phyloP scores from a whole-genome alignment of 768 basidiomycete species.

The Lactarius pseudohatsudake region DNA sequence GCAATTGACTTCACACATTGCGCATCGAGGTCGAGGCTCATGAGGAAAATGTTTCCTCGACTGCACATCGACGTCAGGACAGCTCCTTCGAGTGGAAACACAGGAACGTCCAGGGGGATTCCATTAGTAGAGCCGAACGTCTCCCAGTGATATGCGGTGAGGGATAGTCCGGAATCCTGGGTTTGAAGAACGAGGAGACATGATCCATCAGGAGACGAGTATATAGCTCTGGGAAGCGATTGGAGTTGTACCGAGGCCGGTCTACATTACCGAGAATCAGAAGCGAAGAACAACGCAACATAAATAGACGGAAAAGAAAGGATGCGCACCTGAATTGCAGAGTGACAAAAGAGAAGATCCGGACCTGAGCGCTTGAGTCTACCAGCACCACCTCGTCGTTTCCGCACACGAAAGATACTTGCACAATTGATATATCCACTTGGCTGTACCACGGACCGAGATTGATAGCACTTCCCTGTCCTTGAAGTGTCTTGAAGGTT shows the following conservation, averaged over 20 bases:
- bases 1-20: conserved; percentile 43
- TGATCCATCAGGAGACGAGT: conserved; percentile 53
- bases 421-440: conserved; percentile 32
- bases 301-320: neutral
- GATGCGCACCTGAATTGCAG: conserved; percentile 50
- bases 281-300: neutral
- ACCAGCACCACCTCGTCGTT: conserved; percentile 53
- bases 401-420: conserved; percentile 47
- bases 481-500: neutral
- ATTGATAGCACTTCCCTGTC: conserved; percentile 40
- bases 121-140: conserved; percentile 36
- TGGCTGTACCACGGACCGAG: conserved; percentile 45
- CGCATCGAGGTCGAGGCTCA: conserved; percentile 39
- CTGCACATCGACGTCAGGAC: conserved; percentile 47
- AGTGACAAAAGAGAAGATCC: conserved; percentile 37
- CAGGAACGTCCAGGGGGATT: conserved; percentile 38
- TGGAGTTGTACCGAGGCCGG: conserved; percentile 45
- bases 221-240: conserved; percentile 37
- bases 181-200: conserved; percentile 44
- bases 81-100: conserved; percentile 30
- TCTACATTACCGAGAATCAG: conserved; percentile 32
- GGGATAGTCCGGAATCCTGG: neutral
- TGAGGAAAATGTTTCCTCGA: conserved; percentile 43
- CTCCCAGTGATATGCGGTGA: neutral
- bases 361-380: conserved; percentile 39